Evolutionary conservation across 306 rosid species (phyloP).

Genomic region (Chamaecrista fasciculata): DNA sequence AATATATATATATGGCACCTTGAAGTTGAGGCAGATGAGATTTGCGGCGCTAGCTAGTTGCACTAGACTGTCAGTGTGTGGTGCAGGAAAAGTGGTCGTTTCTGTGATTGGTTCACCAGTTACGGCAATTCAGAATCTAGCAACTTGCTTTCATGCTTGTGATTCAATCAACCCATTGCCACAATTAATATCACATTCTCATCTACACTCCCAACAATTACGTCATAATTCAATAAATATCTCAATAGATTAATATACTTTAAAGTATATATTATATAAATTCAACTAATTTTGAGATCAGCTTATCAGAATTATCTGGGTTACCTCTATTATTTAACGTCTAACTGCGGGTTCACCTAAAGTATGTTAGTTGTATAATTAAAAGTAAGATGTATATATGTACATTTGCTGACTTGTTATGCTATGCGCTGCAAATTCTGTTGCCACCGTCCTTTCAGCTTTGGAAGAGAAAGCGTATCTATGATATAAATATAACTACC

Average conservation of each 20-base stretch:
- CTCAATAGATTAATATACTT: no score
- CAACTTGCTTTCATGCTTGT: neutral
- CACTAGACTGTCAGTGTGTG: neutral
- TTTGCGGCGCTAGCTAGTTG: neutral
- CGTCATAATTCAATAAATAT: no score
- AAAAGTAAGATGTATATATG: no score
- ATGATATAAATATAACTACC: neutral
- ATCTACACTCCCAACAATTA: neutral
- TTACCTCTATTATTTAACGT: no score
- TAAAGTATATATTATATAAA: no score
- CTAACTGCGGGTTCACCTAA: no score
- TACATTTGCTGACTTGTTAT: no score
- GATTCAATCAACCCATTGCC: neutral
- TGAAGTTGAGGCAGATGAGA: neutral
- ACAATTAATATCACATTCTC: neutral
- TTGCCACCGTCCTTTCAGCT: constrained; percentile 14
- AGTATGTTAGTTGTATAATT: no score
- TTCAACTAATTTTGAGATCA: no score
- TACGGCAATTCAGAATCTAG: neutral
- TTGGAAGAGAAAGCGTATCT: constrained; percentile 3
- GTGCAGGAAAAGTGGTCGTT: neutral
- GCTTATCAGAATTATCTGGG: no score
- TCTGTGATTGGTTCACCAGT: neutral
- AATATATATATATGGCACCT: neutral
- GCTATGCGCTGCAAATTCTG: neutral